Evolutionary conservation across 2,329 filamentous ascomycete genomes (phyloP).

Genomic region (Alternaria infectoria): DNA sequence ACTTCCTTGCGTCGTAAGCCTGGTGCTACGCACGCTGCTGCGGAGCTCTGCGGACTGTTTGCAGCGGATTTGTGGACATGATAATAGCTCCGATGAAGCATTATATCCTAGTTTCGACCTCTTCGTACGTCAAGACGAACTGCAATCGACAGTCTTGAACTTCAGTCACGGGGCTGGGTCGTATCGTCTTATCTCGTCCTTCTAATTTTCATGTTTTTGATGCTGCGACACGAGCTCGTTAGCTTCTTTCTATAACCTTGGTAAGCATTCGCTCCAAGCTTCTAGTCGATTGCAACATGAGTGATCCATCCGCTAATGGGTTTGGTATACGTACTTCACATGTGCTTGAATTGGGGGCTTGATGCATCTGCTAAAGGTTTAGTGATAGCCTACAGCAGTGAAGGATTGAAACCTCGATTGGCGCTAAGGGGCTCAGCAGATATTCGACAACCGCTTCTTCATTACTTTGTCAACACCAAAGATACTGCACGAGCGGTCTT

Average conservation of each 20-base stretch:
- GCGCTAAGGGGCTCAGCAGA: background rate
- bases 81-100: background rate
- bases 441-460: background rate
- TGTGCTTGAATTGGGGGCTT: background rate
- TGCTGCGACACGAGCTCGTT: background rate
- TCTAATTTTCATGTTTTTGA: background rate
- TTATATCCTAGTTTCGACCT: no score
- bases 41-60: background rate
- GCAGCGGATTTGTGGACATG: fast-evolving
- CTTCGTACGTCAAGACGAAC: background rate
- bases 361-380: background rate
- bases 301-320: background rate
- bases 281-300: background rate
- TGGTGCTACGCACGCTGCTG: background rate
- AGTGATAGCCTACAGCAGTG: background rate
- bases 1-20: background rate
- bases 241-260: background rate
- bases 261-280: background rate
- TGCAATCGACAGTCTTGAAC: background rate
- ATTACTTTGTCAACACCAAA: background rate
- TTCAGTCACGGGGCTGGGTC: background rate
- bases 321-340: background rate
- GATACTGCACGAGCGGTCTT: background rate
- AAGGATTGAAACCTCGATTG: background rate
- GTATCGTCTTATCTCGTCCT: fast-evolving